phyloP scores from a whole-genome alignment of 1,284 basidiomycete species.

The Flammula alnicola region DNA sequence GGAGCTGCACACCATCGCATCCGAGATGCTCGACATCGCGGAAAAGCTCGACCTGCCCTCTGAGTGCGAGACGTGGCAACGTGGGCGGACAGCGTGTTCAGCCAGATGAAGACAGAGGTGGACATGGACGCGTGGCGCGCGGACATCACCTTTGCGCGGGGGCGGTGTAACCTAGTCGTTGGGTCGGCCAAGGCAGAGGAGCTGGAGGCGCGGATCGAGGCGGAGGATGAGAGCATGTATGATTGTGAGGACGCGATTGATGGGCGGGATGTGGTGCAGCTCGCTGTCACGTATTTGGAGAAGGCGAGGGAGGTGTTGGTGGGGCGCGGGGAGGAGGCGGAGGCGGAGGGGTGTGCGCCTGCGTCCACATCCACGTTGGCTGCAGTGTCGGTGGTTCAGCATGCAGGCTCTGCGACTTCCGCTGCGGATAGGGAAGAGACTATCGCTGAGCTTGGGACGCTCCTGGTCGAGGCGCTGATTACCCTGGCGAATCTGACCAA shows the following conservation, averaged over 20 bases:
- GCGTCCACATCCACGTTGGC: no score
- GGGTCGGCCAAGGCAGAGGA: constrained; percentile 58
- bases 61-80: constrained; percentile 56
- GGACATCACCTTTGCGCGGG: constrained; percentile 51
- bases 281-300: constrained; percentile 57
- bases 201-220: constrained; percentile 53
- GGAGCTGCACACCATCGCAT: constrained; percentile 63
- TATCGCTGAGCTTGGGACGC: constrained; percentile 37
- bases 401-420: no score
- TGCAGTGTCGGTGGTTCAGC: no score
- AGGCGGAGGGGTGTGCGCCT: no score
- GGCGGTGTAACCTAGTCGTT: constrained; percentile 57
- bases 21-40: constrained; percentile 61
- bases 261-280: constrained; percentile 52
- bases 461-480: constrained; percentile 58
- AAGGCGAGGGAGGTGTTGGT: constrained; percentile 41
- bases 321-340: constrained; percentile 17
- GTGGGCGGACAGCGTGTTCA: constrained; percentile 63
- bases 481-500: constrained; percentile 62
- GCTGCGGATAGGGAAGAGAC: constrained; percentile 23
- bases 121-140: constrained; percentile 40
- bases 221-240: constrained; percentile 36
- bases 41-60: constrained; percentile 51
- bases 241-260: constrained; percentile 37
- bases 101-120: constrained; percentile 63